A percentile compares a stretch with the other conserved stretches of the same genome.
Conservation (phyloP, 345 rosid genomes). For the Populus pruinosa region DNA sequence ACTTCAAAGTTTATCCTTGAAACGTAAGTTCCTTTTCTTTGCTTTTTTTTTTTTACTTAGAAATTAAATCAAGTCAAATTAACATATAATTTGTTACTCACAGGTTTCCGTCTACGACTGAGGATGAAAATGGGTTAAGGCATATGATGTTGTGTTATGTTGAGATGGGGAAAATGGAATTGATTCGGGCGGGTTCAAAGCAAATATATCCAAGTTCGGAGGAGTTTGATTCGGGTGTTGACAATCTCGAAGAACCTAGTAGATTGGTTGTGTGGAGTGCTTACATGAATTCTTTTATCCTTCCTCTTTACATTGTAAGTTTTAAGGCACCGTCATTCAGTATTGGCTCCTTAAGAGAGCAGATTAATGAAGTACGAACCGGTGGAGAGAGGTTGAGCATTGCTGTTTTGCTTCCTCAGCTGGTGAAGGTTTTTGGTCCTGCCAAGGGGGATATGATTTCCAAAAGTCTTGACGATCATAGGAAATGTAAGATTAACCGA, state of each 20-base stretch:
- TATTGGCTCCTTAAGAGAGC: slow-evolving; percentile 3
- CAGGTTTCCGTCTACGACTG: slow-evolving; percentile 20
- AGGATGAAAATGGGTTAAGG: slow-evolving; percentile 31
- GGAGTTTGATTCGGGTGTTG: slow-evolving; percentile 26
- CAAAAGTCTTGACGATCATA: too few relatives aligned
- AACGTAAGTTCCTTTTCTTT: slow-evolving; percentile 24
- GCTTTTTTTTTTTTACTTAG: neutral
- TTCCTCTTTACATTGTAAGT: slow-evolving; percentile 20
- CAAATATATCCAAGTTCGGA: slow-evolving; percentile 22
- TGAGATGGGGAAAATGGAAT: slow-evolving; percentile 39
- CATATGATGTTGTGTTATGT: slow-evolving; percentile 35
- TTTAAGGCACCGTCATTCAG: slow-evolving; percentile 13
- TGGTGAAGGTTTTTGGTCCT: too few relatives aligned
- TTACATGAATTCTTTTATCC: slow-evolving; percentile 22
- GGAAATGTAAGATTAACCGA: too few relatives aligned
- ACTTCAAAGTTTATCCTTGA: slow-evolving; percentile 12
- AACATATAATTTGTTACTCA: neutral
- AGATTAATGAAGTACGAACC: neutral
- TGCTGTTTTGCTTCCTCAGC: neutral
- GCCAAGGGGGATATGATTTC: too few relatives aligned
- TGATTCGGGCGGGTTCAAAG: slow-evolving; percentile 18
- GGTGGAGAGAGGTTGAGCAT: neutral
- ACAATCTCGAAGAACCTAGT: slow-evolving; percentile 13
- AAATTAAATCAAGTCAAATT: too few relatives aligned
- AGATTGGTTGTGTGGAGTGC: slow-evolving; percentile 23